Base-by-base conservation (phyloP, 805 yeast genomes). In the Barnettozyma pratensis region DNA sequence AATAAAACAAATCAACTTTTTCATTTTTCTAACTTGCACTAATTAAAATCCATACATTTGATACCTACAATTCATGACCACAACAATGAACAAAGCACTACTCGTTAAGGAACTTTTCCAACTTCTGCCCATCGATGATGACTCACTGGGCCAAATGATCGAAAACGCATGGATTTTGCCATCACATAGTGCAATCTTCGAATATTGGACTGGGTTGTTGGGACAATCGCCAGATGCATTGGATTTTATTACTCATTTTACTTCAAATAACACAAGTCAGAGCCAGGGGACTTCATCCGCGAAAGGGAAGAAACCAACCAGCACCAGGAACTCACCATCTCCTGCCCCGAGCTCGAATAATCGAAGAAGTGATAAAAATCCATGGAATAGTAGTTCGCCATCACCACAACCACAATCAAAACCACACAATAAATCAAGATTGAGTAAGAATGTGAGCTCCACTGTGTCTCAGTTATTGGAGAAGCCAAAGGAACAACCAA, bases 101-200 rank as follows among this genome's bases (percentile, higher is more conserved):
- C 44, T 62, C 4, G 47, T 54, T 1, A 30, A 42, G 12, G 57
- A 60, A 25, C 50, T 64, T 32, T 42, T 39, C 5, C 53, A 69
- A 14, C 62, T 81, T 1, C 56, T 83, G 14, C 88, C 88, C 0
- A 62, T 83, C 38, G 89, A 83, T 52, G 68, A 70, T 12, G 85
- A 79, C 7, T 69, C 85, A 0, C 65, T 81, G 32, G 55, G 59
- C 10, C 83, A 81, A 56, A 72, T 82, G 69, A 69, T 83, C 6
- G 76, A 74, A 10, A 79, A 81, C 55, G 77, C 82, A 0, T 58
- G 74, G 10, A 60, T 71, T 8, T 64, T 81, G 26, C 70, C 71
- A 7, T 61, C 76, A 0, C 75, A 79, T 45, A 70, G 71, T 4
- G 79, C 72, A 11, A 72, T 80, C 7, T 70, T 72, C 25, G 69